Base-by-base conservation (phyloP, 768 basidiomycete species). In the Podaxis pistillaris region DNA sequence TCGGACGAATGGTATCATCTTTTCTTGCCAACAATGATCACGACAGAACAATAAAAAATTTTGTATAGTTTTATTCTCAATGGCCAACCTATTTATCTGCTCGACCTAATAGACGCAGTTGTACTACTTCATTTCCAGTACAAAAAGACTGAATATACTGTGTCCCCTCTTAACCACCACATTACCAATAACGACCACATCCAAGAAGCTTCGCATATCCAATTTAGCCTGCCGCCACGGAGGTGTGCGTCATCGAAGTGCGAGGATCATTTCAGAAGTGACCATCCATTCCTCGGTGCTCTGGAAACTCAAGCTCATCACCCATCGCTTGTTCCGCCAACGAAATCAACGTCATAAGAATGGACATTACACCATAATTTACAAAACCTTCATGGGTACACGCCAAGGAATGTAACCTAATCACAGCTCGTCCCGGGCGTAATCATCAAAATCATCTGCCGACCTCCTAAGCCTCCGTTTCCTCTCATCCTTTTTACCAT, bases 381-480 rank as follows among this genome's bases (percentile, higher is more conserved):
- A 65, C 51, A 65, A 28, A 36, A 44, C 50, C 41, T 38, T 40
- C 22, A 17, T 37, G 38, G 13, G 46, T 40, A 47, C 30, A 56
- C 17, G 7, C 44, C 37, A 61, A 36, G 44, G 49, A 24, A 53
- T 1, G 22, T 12, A 13, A 38, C 6, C 8, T 11, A 3, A 47
- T 56, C 26, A 62, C 12, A 62, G 37, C 36, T 56, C 61, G 28
- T 62, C 54, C 36, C 47, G 54, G 6, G 46, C 61, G 37, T 56
- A 30, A 36, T 40, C 61, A 5, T 59, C 22, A 33, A 33, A 49
- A 36, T 40, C 61, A 6, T 62, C 62, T 26, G 46, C 54, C 4
- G 64, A 58, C 54, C 47, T 63, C 57, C 30, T 63, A 15, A 37
- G 40, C 26, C 50, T 44, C 13, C 56, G 63, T 60, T 67, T 65